Conservation (phyloP, 1,284 basidiomycete genomes). For the Fomitopsis palustris region DNA sequence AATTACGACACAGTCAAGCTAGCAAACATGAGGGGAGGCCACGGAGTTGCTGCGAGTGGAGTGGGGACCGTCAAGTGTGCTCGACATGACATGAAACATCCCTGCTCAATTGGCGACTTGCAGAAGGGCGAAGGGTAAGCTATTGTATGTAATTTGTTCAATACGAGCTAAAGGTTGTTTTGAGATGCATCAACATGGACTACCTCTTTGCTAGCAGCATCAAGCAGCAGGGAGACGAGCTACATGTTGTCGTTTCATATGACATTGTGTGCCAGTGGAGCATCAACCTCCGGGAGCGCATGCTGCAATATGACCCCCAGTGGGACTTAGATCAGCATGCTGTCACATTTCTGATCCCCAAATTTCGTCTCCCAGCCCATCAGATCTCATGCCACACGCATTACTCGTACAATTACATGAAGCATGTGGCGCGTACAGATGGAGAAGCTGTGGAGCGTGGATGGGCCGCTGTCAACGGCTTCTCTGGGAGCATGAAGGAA, state of each 20-base stretch:
- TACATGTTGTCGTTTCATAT: conserved; percentile 11
- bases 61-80: conserved; percentile 7
- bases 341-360: conserved; percentile 5
- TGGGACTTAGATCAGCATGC: background rate
- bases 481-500: conserved; percentile 1
- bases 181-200: conserved; percentile 21
- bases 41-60: conserved; percentile 4
- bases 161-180: background rate
- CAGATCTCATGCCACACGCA: background rate
- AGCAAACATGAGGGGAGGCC: conserved; percentile 2
- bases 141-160: background rate
- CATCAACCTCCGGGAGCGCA: conserved; percentile 6
- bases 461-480: conserved; percentile 2
- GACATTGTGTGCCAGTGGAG: conserved; percentile 20
- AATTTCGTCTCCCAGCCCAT: conserved; percentile 9
- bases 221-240: background rate
- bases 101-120: conserved; percentile 22
- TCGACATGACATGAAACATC: conserved; percentile 21
- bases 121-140: conserved; percentile 25
- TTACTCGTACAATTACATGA: conserved; percentile 8
- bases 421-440: background rate
- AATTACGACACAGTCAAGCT: conserved; percentile 12
- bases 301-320: background rate
- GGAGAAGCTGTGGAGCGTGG: too few relatives aligned
- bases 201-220: conserved; percentile 12